Base-by-base conservation (phyloP, 805 yeast species). In the Starmerella stellata region DNA sequence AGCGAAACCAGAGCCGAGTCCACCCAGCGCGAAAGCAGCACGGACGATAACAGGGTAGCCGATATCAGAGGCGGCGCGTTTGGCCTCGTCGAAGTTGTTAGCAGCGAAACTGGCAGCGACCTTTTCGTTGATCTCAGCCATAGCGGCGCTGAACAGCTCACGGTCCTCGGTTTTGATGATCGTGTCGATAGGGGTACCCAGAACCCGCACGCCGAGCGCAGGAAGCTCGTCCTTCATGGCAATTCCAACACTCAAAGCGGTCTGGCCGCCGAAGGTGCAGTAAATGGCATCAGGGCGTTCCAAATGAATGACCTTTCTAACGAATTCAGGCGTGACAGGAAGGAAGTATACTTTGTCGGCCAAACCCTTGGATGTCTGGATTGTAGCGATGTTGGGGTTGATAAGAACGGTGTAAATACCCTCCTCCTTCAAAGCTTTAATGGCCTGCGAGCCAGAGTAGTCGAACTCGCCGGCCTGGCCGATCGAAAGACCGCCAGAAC, bases 401-500 rank as follows among this genome's bases (percentile, higher is more conserved):
- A 90, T 85, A 55, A 90, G 70, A 50, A 90, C 77, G 41, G 96
- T 85, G 69, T 87, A 82, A 48, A 87, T 90, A 45, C 95, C 95
- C 64, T 85, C 96, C 66, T 90, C 95, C 61, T 82, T 87, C 63
- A 90, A 69, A 35, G 98, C 98, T 64, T 90, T 90, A 63, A 90
- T 90, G 43, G 98, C 98, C 65, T 90, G 98, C 40, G 95, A 82
- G 55, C 98, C 98, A 34, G 95, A 83, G 65, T 90, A 90, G 61
- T 90, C 98, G 56, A 90, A 90, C 64, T 90, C 98, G 62, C 98
- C 98, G 47, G 98, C 98, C 67, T 90, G 98, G 49, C 98, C 98
- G 58, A 90, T 90, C 40, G 94, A 80, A 53, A 90, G 69, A 59
- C 98, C 98, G 67, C 98, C 98, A 38, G 95, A 85, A 54, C 98